A percentile compares a stretch with the other conserved stretches of the same genome.
Evolutionary conservation across 495 filamentous ascomycete species (phyloP).

Genomic region (Chaetomium cochliodes): DNA sequence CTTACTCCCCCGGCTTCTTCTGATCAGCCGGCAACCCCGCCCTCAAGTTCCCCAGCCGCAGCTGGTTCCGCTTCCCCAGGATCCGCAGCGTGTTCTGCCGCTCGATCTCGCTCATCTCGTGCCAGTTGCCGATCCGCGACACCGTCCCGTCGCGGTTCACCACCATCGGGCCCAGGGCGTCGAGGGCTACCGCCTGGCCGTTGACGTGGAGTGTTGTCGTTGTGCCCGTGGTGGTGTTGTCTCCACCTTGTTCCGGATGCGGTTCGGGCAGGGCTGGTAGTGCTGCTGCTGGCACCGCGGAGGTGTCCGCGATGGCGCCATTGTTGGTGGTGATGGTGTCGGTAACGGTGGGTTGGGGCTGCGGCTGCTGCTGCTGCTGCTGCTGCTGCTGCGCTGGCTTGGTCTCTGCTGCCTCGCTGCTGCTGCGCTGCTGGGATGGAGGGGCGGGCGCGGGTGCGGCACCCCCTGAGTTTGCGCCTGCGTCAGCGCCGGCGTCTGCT

Average conservation of each 20-base stretch:
- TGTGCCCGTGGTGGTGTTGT: too few relatives aligned
- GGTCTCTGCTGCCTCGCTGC: too few relatives aligned
- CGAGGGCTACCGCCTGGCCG: conserved; percentile 50
- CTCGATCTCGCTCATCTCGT: conserved; percentile 62
- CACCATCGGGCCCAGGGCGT: conserved; percentile 64
- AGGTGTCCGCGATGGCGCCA: not conserved
- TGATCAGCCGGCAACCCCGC: conserved; percentile 28
- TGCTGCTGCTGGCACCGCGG: not conserved
- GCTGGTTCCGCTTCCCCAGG: conserved; percentile 62
- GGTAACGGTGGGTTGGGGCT: not conserved
- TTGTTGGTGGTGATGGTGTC: not conserved
- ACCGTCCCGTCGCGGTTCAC: conserved; percentile 66
- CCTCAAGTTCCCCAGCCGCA: conserved; percentile 56
- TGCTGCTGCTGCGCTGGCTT: not conserved
- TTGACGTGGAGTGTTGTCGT: conserved; percentile 49
- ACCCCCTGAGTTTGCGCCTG: not conserved
- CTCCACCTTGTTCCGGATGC: too few relatives aligned
- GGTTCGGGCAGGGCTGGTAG: conserved; percentile 32
- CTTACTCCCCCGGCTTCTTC: too few relatives aligned
- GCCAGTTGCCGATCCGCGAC: conserved; percentile 66
- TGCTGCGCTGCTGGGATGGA: not conserved
- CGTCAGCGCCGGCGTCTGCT: too few relatives aligned
- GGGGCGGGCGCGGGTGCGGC: conserved; percentile 10
- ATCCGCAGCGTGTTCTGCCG: conserved; percentile 60
- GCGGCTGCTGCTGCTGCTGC: not conserved